Evolutionary conservation across 2,329 filamentous ascomycete genomes (phyloP).

Genomic region (Westerdykella ornata): DNA sequence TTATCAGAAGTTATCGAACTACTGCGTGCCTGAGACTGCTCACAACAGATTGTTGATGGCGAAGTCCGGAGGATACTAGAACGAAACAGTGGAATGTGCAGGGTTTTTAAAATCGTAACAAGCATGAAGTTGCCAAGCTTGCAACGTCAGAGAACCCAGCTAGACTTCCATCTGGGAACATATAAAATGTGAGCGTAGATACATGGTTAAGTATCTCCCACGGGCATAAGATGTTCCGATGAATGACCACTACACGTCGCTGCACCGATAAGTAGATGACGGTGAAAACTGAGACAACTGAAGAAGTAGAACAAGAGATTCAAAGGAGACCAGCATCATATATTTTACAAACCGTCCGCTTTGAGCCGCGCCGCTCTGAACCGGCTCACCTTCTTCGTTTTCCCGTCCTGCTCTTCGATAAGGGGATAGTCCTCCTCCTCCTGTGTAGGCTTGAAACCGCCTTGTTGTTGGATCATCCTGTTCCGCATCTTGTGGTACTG

Average conservation of each 20-base stretch:
- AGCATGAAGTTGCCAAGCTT: constrained; percentile 22
- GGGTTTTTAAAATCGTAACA: constrained; percentile 25
- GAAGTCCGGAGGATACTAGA: too few species aligned
- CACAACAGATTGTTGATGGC: too few species aligned
- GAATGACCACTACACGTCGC: not conserved
- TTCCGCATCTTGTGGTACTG: constrained; percentile 82
- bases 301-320: not conserved
- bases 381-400: constrained; percentile 58
- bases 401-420: constrained; percentile 58
- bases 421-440: constrained; percentile 60
- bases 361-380: constrained; percentile 64
- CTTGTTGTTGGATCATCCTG: constrained; percentile 72
- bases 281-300: not conserved
- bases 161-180: constrained; percentile 28
- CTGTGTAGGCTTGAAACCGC: constrained; percentile 66
- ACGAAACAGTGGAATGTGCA: constrained; percentile 12
- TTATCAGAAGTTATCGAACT: too few species aligned
- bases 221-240: constrained; percentile 34
- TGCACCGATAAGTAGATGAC: constrained; percentile 1
- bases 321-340: not conserved
- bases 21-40: too few species aligned
- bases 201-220: constrained; percentile 33
- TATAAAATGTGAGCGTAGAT: constrained; percentile 35
- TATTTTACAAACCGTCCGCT: constrained; percentile 23
- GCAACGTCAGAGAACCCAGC: constrained; percentile 30